phyloP scores from a whole-genome alignment of 2,329 filamentous ascomycete genomes.

The Arthrobotrys conoides region DNA sequence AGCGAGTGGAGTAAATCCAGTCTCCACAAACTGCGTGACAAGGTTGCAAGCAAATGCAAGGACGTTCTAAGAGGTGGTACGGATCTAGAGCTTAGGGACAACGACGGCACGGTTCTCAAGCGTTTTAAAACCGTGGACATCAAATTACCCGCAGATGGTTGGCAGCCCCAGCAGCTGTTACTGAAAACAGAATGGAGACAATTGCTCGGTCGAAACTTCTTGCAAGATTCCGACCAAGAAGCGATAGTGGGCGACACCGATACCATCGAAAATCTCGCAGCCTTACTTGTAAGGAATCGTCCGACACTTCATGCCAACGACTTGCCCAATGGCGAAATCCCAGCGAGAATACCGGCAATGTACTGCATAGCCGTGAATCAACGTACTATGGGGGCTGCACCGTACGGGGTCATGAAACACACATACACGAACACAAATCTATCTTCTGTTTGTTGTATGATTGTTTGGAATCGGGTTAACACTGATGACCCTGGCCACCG shows the following conservation, averaged over 20 bases:
- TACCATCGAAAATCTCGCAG: too few relatives aligned
- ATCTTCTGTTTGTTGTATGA: constrained; percentile 28
- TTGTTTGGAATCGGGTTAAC: constrained; percentile 49
- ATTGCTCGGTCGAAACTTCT: constrained; percentile 5
- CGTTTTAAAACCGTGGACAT: too few relatives aligned
- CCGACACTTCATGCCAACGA: background rate
- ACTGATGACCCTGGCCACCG: background rate
- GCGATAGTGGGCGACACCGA: background rate
- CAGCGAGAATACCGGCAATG: constrained; percentile 2
- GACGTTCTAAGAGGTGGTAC: too few relatives aligned
- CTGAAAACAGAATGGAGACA: background rate
- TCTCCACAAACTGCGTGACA: too few relatives aligned
- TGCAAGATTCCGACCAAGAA: background rate
- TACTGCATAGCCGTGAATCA: constrained; percentile 19
- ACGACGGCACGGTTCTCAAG: too few relatives aligned
- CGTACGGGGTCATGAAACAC: too few relatives aligned
- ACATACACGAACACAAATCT: constrained; percentile 6
- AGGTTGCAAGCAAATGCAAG: too few relatives aligned
- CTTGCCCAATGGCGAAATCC: background rate
- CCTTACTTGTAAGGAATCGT: too few relatives aligned
- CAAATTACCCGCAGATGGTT: too few relatives aligned
- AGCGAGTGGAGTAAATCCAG: too few relatives aligned
- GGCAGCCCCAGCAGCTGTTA: background rate
- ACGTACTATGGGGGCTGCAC: constrained; percentile 3
- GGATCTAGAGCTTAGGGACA: too few relatives aligned